Evolutionary conservation across 2,329 filamentous ascomycete genomes (phyloP).

Genomic region (Aureobasidium vineae): DNA sequence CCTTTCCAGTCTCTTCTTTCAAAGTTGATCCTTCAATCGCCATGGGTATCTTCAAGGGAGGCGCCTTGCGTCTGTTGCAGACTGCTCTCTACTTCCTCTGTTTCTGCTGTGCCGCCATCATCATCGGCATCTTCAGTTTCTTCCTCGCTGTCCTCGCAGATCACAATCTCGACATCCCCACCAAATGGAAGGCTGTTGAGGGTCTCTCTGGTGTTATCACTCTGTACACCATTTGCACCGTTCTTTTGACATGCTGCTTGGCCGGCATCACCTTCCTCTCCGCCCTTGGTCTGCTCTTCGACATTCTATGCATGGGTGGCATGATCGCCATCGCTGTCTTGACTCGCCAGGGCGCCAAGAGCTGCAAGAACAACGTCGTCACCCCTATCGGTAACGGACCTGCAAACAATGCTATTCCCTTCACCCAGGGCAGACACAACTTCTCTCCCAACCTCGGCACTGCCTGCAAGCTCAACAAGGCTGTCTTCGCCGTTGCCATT

Average conservation of each 20-base stretch:
- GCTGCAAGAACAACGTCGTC: constrained; percentile 62
- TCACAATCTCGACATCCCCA: constrained; percentile 62
- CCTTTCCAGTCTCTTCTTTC: not conserved
- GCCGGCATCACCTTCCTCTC: constrained; percentile 73
- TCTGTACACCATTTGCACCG: constrained; percentile 70
- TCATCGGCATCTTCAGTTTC: constrained; percentile 71
- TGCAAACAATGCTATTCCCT: constrained; percentile 43
- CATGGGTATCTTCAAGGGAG: constrained; percentile 47
- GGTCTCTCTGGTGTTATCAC: constrained; percentile 73
- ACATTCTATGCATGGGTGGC: constrained; percentile 70
- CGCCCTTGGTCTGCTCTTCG: constrained; percentile 69
- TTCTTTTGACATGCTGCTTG: constrained; percentile 74
- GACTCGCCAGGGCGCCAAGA: constrained; percentile 65
- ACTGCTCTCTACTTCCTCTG: constrained; percentile 71
- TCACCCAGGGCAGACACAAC: constrained; percentile 42
- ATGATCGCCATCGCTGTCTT: constrained; percentile 81
- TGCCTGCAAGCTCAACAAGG: constrained; percentile 74
- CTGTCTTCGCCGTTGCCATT: constrained; percentile 73
- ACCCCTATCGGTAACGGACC: constrained; percentile 69
- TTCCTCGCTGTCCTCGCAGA: constrained; percentile 72
- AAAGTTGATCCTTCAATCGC: constrained; percentile 11
- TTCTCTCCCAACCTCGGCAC: constrained; percentile 52
- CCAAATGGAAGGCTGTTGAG: constrained; percentile 56
- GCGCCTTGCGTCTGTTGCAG: constrained; percentile 61
- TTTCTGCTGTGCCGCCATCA: constrained; percentile 68